Conservation (phyloP, 176 grass and related monocot genomes). For the Tillandsia fasciculata region DNA sequence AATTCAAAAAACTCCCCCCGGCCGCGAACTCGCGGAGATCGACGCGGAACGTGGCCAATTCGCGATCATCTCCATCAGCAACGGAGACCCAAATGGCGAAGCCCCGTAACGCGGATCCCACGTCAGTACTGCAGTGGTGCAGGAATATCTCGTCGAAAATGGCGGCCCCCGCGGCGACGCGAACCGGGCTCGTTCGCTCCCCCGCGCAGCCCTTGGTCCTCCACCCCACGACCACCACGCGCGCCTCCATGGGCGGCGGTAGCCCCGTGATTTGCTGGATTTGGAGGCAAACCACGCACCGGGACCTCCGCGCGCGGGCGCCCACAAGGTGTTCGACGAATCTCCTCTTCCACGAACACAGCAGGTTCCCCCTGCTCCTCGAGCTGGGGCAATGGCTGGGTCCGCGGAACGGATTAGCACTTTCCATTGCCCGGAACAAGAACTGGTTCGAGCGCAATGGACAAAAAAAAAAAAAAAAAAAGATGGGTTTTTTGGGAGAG, state of each 20-base stretch:
- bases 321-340: constrained; percentile 32
- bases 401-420: constrained; percentile 54
- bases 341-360: constrained; percentile 47
- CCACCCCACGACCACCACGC: constrained; percentile 64
- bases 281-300: constrained; percentile 75
- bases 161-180: constrained; percentile 29
- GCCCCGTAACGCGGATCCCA: constrained; percentile 26
- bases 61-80: constrained; percentile 30
- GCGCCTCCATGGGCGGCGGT: constrained; percentile 37
- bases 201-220: constrained; percentile 60
- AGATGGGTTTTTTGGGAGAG: neutral
- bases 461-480: neutral
- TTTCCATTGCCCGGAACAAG: constrained; percentile 35
- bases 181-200: constrained; percentile 56
- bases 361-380: constrained; percentile 7
- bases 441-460: constrained; percentile 15
- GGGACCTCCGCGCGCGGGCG: constrained; percentile 32
- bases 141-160: constrained; percentile 80
- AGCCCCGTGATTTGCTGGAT: constrained; percentile 62
- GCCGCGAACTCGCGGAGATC: constrained; percentile 47
- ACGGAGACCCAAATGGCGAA: constrained; percentile 77
- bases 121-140: constrained; percentile 46
- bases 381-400: constrained; percentile 14
- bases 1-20: constrained; percentile 24
- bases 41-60: constrained; percentile 57